Evolutionary conservation across 176 grass and related monocot genomes (phyloP).

Genomic region (Tillandsia leiboldiana): DNA sequence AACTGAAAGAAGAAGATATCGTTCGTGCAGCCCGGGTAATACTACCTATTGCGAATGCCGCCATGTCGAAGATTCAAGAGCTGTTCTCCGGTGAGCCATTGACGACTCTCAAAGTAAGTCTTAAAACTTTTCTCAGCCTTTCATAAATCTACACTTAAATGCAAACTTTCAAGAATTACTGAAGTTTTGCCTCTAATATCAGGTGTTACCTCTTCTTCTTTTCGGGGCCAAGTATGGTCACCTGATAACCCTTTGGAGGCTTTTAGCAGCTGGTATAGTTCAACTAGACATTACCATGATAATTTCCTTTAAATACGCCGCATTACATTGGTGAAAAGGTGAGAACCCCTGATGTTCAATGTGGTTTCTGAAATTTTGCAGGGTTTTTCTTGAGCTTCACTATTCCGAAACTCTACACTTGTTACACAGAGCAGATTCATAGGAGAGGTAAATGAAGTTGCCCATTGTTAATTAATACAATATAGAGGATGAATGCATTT

Average conservation of each 20-base stretch:
- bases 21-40: conserved; percentile 34
- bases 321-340: neutral
- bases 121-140: conserved; percentile 8
- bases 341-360: conserved; percentile 1
- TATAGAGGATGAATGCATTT: neutral
- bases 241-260: conserved; percentile 40
- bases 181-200: conserved; percentile 13
- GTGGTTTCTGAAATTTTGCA: conserved; percentile 29
- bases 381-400: conserved; percentile 88
- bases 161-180: neutral
- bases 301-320: neutral
- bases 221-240: conserved; percentile 63
- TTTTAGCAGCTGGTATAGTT: conserved; percentile 55
- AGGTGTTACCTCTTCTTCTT: conserved; percentile 62
- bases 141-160: neutral
- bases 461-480: conserved; percentile 5
- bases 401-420: conserved; percentile 56
- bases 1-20: conserved; percentile 64
- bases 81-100: conserved; percentile 80
- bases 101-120: conserved; percentile 78
- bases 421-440: conserved; percentile 69
- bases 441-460: conserved; percentile 30
- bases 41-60: conserved; percentile 52
- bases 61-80: conserved; percentile 47
- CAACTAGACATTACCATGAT: neutral